Conservation (phyloP, 345 rosid species). For the Linum trigynum region DNA sequence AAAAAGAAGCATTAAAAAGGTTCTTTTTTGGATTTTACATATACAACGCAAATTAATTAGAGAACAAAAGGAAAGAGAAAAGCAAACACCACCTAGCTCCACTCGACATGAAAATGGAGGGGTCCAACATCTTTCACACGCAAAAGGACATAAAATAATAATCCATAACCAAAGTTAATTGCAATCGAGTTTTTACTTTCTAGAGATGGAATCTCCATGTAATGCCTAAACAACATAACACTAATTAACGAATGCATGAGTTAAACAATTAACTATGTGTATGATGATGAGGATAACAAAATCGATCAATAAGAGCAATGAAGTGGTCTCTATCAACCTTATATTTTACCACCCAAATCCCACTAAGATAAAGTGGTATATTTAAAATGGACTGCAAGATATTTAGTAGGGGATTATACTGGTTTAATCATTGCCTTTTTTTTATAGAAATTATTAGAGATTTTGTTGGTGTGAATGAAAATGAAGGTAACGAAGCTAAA, state of each 20-base stretch:
- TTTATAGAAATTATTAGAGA: background rate
- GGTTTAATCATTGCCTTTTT: conserved; percentile 3
- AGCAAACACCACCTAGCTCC: conserved; percentile 9
- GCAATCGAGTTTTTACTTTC: background rate
- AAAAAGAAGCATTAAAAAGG: conserved; percentile 1
- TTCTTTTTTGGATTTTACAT: conserved; percentile 3
- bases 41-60: background rate
- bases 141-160: background rate
- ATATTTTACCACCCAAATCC: conserved; percentile 9
- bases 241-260: no score
- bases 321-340: conserved; percentile 9
- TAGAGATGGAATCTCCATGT: conserved; percentile 4
- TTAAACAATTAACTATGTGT: no score
- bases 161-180: no score
- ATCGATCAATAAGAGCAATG: background rate
- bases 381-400: background rate
- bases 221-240: conserved; percentile 12
- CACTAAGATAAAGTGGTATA: conserved; percentile 9
- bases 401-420: conserved; percentile 3
- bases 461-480: background rate
- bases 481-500: background rate
- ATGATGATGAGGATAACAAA: background rate
- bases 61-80: background rate
- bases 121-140: conserved; percentile 1
- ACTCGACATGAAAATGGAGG: background rate